phyloP scores from a whole-genome alignment of 2,329 filamentous ascomycete species.

The Colletotrichum sp. region DNA sequence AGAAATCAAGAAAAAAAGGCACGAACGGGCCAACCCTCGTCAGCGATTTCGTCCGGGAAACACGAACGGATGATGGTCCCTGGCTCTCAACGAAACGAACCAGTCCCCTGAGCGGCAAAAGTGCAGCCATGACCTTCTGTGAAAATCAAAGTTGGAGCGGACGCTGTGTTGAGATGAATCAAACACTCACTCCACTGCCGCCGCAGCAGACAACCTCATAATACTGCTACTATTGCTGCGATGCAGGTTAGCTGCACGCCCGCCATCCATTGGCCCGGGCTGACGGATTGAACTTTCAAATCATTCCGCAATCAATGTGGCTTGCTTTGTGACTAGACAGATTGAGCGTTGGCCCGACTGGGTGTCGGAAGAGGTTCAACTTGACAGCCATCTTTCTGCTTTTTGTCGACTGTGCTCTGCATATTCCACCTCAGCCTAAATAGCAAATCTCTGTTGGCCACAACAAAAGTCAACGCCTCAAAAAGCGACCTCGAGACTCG shows the following conservation, averaged over 20 bases:
- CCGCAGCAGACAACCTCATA: neutral
- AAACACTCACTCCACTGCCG: neutral
- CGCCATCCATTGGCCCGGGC: neutral
- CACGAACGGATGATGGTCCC: neutral
- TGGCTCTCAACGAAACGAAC: neutral
- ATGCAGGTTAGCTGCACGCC: slow-evolving; percentile 2
- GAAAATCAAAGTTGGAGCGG: neutral
- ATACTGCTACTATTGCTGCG: neutral
- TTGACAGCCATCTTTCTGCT: neutral
- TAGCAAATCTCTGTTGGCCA: neutral
- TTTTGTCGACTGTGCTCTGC: neutral
- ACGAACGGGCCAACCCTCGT: slow-evolving; percentile 2
- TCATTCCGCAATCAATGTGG: neutral
- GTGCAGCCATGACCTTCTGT: neutral
- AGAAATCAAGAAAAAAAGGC: neutral
- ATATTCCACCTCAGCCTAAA: neutral
- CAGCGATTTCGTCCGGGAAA: neutral
- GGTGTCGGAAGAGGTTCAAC: neutral
- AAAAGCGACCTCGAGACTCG: neutral
- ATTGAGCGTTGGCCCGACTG: neutral
- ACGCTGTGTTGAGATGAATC: neutral
- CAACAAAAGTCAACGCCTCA: neutral
- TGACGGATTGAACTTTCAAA: neutral
- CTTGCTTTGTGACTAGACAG: neutral
- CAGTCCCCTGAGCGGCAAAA: neutral